phyloP scores from a whole-genome alignment of 176 grass and related monocot species.

The Juncus effusus region DNA sequence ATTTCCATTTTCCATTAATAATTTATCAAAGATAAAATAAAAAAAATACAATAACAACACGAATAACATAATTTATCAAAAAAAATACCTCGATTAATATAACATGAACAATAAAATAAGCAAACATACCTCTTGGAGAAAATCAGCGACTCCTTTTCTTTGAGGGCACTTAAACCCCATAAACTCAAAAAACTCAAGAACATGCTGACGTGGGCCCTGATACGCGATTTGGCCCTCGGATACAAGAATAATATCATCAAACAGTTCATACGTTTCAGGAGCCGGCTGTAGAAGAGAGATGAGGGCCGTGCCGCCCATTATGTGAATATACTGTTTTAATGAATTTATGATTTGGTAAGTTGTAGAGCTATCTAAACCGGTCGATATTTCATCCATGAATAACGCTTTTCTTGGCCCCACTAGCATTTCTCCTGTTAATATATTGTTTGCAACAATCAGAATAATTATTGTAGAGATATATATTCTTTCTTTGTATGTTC shows the following conservation, averaged over 20 bases:
- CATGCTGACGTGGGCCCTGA: conserved; percentile 43
- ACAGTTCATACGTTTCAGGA: conserved; percentile 57
- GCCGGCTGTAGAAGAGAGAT: conserved; percentile 57
- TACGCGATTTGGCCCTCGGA: conserved; percentile 54
- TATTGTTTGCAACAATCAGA: background rate
- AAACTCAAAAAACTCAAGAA: conserved; percentile 44
- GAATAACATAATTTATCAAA: background rate
- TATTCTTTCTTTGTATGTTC: background rate
- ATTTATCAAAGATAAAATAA: no score
- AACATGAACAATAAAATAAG: background rate
- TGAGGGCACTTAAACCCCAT: conserved; percentile 54
- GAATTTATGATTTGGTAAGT: conserved; percentile 56
- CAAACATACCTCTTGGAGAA: conserved; percentile 43
- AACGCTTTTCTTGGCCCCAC: conserved; percentile 44
- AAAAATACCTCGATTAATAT: background rate
- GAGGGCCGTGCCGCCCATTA: conserved; percentile 41
- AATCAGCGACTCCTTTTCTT: conserved; percentile 48
- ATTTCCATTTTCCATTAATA: no score
- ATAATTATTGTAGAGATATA: no score
- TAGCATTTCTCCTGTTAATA: conserved; percentile 49
- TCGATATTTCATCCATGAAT: conserved; percentile 75
- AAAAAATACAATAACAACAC: no score
- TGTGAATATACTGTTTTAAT: conserved; percentile 34
- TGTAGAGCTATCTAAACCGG: conserved; percentile 59
- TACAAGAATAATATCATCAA: conserved; percentile 53